Evolutionary conservation across 306 rosid genomes (phyloP).

Genomic region (Lablab purpureus): DNA sequence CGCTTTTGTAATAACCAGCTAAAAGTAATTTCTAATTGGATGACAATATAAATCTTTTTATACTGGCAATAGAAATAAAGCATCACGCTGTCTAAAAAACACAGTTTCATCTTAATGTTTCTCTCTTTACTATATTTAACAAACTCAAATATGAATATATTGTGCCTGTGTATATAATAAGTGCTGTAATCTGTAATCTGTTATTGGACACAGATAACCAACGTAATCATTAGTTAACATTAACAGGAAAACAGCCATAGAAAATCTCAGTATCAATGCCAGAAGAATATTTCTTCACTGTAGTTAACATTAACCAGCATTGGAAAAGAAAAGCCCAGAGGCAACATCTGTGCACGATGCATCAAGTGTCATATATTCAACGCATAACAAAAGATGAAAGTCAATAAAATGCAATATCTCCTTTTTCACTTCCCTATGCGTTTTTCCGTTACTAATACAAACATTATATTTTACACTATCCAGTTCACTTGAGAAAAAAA

Average conservation of each 20-base stretch:
- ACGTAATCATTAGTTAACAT: neutral
- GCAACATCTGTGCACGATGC: neutral
- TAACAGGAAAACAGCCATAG: neutral
- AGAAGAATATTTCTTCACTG: constrained; percentile 24
- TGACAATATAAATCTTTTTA: neutral
- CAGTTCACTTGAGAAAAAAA: constrained; percentile 13
- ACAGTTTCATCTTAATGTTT: too few species aligned
- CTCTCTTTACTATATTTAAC: too few species aligned
- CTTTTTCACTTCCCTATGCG: constrained; percentile 3
- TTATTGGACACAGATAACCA: neutral
- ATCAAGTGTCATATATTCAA: constrained; percentile 13
- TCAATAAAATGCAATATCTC: constrained; percentile 18
- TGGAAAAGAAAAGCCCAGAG: neutral
- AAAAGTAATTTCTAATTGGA: neutral
- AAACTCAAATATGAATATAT: neutral
- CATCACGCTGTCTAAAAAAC: too few species aligned
- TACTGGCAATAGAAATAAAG: too few species aligned
- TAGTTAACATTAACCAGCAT: neutral
- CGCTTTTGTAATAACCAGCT: neutral
- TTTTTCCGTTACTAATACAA: neutral
- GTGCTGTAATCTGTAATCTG: neutral
- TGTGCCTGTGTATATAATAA: neutral
- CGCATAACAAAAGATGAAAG: neutral
- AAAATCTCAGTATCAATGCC: constrained; percentile 2
- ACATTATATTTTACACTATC: neutral